Evolutionary conservation across 73 alveolate genomes (phyloP).

Genomic region (Loxodes magnus): DNA sequence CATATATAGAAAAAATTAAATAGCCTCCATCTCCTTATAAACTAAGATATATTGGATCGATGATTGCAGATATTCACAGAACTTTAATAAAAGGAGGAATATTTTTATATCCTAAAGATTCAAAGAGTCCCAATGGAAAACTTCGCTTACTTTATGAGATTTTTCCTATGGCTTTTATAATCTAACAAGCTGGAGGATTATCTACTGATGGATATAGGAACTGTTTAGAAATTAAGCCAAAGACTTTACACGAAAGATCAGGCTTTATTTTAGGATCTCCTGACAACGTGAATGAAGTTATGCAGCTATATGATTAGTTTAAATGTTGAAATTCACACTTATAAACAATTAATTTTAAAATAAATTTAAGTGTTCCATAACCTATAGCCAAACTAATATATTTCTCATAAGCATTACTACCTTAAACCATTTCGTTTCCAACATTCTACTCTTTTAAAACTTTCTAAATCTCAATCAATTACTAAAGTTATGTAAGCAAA

Average conservation of each 20-base stretch:
- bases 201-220: slow-evolving; percentile 41
- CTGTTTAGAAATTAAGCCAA: slow-evolving; percentile 27
- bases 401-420: no score
- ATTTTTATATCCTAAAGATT: slow-evolving; percentile 45
- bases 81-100: slow-evolving; percentile 50
- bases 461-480: no score
- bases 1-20: slow-evolving; percentile 21
- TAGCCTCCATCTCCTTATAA: slow-evolving; percentile 26
- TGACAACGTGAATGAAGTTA: no score
- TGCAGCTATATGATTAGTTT: no score
- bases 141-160: slow-evolving; percentile 68
- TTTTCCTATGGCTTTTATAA: slow-evolving; percentile 65
- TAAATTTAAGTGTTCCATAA: no score
- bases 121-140: slow-evolving; percentile 43
- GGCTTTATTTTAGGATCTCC: slow-evolving; percentile 38
- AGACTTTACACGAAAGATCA: slow-evolving; percentile 31
- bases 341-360: no score
- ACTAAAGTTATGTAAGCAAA: no score
- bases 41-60: slow-evolving; percentile 48
- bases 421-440: no score
- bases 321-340: no score
- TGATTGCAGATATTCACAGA: slow-evolving; percentile 58
- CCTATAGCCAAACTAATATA: no score
- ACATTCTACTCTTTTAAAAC: no score
- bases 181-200: slow-evolving; percentile 75